Evolutionary conservation across 192 early-diverging fungal species (phyloP), one percentile per base, ranked within the genome.

Genomic region (Mortierella antarctica): DNA sequence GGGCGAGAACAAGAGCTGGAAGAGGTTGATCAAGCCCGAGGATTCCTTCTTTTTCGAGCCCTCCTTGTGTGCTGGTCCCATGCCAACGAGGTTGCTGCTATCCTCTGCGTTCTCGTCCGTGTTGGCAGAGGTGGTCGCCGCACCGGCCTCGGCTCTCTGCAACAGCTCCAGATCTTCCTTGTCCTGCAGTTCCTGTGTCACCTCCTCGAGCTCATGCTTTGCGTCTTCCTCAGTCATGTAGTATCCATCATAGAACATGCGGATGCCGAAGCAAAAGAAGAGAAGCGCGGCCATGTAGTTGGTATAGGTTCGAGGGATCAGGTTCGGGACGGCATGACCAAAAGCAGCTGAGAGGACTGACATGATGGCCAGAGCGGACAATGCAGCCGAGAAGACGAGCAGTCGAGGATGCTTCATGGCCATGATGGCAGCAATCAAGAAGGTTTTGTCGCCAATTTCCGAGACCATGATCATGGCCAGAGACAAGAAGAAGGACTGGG

Each of bases 391-490:
- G 83, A 99, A 99, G 39, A 99, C 93, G 56, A 97, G 86, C 50
- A 92, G 64, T 21, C 97, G 94, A 49, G 97, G 91, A 83, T 98
- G 93, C 79, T 91, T 94, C 97, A 99, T 99, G 51, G 98, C 97
- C 91, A 99, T 93, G 69, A 99, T 96, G 6, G 96, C 97, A 11
- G 96, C 96, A 65, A 99, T 98, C 64, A 99, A 89, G 74, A 99
- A 99, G 17, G 98, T 99, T 84, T 99, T 99, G 91, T 99, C 98
- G 62, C 98, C 98, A 72, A 99, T 96, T 81, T 99, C 98, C 13
- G 95, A 96, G 48, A 97, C 92, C 18, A 97, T 86, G 52, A 98
- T 99, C 89, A 99, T 96, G 60, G 94, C 74, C 53, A 97, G 87
- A 12, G 90, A 92, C 11, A 90, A 45, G 41, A 92, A 57, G 53